Percentiles rank a stretch among this genome's conserved stretches.
These are phyloP conservation scores for Pezicula radicicola DNA, from an alignment of 2,329 filamentous ascomycete species.

Conservation along the genomic window DNA sequence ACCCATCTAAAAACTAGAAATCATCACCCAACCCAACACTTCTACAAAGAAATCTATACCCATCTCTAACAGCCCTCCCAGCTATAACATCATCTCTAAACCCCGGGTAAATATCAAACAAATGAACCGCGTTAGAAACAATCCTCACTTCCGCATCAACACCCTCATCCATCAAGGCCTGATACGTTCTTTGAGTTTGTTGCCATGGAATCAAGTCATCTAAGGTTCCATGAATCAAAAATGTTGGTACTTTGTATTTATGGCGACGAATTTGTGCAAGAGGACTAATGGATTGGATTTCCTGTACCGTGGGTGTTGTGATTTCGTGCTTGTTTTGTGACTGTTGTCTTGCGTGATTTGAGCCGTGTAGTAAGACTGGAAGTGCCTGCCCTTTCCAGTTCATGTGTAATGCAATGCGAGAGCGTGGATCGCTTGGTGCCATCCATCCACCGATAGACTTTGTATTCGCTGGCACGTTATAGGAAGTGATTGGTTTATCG, in stretches of 20 bases:
- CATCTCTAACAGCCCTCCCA: too few relatives aligned
- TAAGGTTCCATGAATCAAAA: conserved; percentile 26
- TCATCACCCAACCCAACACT: too few relatives aligned
- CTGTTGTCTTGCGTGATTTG: conserved; percentile 1
- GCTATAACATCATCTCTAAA: too few relatives aligned
- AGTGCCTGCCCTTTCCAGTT: conserved; percentile 38
- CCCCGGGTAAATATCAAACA: not conserved
- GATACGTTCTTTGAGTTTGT: conserved; percentile 20
- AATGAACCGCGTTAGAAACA: not conserved
- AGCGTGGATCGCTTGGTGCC: conserved; percentile 30
- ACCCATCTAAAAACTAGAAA: too few relatives aligned
- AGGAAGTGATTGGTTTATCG: conserved; percentile 22
- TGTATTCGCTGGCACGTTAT: conserved; percentile 6
- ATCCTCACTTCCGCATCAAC: not conserved
- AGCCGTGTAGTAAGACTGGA: conserved; percentile 31
- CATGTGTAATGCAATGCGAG: conserved; percentile 37
- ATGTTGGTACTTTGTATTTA: conserved; percentile 30
- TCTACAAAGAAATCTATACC: too few relatives aligned
- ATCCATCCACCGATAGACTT: conserved; percentile 17
- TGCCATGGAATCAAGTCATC: conserved; percentile 34
- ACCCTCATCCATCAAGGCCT: conserved; percentile 10
- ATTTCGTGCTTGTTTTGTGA: too few relatives aligned
- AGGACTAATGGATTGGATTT: conserved; percentile 22
- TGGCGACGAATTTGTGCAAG: conserved; percentile 28
- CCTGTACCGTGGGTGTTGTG: not conserved